phyloP scores from a whole-genome alignment of 208 protist genomes.

The Trichomonas tenax region DNA sequence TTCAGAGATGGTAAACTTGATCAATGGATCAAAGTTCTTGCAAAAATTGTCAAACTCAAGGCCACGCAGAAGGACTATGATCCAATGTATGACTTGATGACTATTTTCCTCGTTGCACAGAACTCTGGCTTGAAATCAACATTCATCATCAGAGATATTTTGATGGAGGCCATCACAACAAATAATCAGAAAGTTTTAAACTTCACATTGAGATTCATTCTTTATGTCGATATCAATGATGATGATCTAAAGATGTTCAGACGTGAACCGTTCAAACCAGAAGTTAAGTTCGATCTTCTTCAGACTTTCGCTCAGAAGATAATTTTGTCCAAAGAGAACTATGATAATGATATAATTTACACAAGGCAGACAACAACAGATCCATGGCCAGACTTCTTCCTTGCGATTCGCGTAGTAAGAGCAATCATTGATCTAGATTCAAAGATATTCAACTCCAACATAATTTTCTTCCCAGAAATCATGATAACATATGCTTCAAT shows the following conservation, averaged over 20 bases:
- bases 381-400: not conserved
- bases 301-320: not conserved
- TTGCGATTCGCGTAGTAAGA: not conserved
- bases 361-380: not conserved
- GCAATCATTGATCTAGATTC: not conserved
- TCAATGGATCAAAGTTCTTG: not conserved
- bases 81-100: not conserved
- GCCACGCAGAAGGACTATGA: not conserved
- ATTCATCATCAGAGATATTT: not conserved
- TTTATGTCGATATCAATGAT: not conserved
- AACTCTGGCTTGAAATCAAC: not conserved
- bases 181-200: not conserved
- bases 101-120: not conserved
- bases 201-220: not conserved
- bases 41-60: not conserved
- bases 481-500: not conserved
- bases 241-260: not conserved
- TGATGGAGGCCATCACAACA: not conserved
- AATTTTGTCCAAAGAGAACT: not conserved
- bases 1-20: not conserved
- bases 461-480: not conserved
- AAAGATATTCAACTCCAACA: not conserved
- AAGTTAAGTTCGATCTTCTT: not conserved
- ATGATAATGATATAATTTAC: not conserved
- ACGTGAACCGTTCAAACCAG: not conserved